Evolutionary conservation across 2,329 filamentous ascomycete genomes (phyloP), one percentile per base, ranked within the genome.

Genomic region (Chalara sp.): DNA sequence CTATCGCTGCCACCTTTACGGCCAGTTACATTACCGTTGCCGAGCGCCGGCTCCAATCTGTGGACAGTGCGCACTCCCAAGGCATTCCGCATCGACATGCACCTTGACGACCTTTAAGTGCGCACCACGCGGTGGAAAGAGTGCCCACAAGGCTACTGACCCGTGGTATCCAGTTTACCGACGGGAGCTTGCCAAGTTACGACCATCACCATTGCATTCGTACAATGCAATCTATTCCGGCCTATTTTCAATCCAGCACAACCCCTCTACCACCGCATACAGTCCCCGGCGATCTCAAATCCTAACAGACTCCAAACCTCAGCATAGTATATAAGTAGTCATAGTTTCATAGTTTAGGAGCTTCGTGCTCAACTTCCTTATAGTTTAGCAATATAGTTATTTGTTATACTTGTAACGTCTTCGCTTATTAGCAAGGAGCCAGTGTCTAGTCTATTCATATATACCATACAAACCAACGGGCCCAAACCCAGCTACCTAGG

Each of bases 211-310:
- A 48, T 48, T 48, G 13, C 32, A 48, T 41, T 48, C 46, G 21
- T 48, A 48, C 39, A 42, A 48, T 28, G 46, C 46, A 6, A 42
- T 48, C 35, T 47, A 47, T 47, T 47, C 33, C 29, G 40, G 46
- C 46, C 46, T 47, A 47, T 47, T 47, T 47, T 21, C 33, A 47
- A 47, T 47, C 21, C 31, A 39, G 35, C 35, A 39, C 35, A 39
- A 39, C 13, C 35, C 35, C 35, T 39, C 35, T 39, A 39, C 35
- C 3, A 21, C 21, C 21, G 21, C 21, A 21, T 21, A 3, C 21
- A 21, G 21, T 21, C 3, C 2, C 21, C 21, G 21, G 21, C 21
- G n/a, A n/a, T n/a, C n/a, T n/a, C n/a, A n/a, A n/a, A n/a, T n/a
- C n/a, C n/a, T n/a, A n/a, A n/a, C n/a, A n/a, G n/a, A n/a, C n/a